Evolutionary conservation across 164 flowering plant genomes (phyloP).

Genomic region (Annona squamosa): DNA sequence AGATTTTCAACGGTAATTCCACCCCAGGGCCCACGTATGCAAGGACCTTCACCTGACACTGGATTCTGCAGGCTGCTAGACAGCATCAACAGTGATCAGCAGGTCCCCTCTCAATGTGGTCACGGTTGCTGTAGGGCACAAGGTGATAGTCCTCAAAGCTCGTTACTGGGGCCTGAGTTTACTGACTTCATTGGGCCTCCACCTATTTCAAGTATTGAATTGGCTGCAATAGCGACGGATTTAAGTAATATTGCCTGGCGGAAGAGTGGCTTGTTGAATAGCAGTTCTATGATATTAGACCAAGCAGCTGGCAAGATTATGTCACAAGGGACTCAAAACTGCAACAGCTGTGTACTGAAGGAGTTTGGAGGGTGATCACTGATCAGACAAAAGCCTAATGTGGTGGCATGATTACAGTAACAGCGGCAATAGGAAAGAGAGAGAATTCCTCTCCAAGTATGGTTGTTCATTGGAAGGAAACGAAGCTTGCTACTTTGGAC

Average conservation of each 20-base stretch:
- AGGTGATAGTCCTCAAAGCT: constrained; percentile 15
- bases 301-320: constrained; percentile 11
- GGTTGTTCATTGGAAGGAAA: not conserved
- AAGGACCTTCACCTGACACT: constrained; percentile 36
- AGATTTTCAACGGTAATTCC: constrained; percentile 23
- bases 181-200: constrained; percentile 59
- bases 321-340: constrained; percentile 16
- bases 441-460: not conserved
- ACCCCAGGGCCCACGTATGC: constrained; percentile 32
- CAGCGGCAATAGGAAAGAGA: not conserved
- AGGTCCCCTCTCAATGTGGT: constrained; percentile 62
- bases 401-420: constrained; percentile 29
- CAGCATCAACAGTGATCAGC: constrained; percentile 35
- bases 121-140: constrained; percentile 54
- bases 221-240: constrained; percentile 61
- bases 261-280: constrained; percentile 52
- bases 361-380: constrained; percentile 18
- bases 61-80: constrained; percentile 42
- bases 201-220: constrained; percentile 53
- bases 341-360: constrained; percentile 17
- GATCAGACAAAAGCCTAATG: constrained; percentile 28
- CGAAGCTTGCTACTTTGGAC: not conserved
- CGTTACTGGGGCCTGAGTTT: constrained; percentile 81
- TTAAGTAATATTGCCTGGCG: constrained; percentile 72
- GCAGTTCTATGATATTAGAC: constrained; percentile 12